These are phyloP conservation scores for Odontarrhena argentea DNA, from an alignment of 345 rosid genomes.

Conservation along the genomic window DNA sequence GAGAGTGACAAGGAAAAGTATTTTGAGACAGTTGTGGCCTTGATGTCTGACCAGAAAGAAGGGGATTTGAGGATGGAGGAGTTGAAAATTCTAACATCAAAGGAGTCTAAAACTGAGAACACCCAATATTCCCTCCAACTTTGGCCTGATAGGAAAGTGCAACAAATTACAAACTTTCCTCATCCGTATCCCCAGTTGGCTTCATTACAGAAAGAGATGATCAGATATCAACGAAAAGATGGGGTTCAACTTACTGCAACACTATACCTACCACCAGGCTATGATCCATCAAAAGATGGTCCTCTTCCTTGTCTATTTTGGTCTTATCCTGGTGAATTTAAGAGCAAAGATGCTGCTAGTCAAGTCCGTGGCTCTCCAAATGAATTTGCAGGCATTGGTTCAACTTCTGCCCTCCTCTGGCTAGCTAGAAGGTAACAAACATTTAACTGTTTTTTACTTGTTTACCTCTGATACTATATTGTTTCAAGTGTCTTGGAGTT, in stretches of 20 bases:
- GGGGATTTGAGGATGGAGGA: slow-evolving; percentile 70
- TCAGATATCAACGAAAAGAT: slow-evolving; percentile 91
- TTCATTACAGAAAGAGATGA: slow-evolving; percentile 93
- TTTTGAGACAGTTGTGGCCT: slow-evolving; percentile 82
- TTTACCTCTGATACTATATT: slow-evolving; percentile 12
- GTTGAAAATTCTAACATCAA: slow-evolving; percentile 79
- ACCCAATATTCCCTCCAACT: slow-evolving; percentile 81
- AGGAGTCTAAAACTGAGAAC: slow-evolving; percentile 95
- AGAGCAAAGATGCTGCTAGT: slow-evolving; percentile 99
- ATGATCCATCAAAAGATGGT: slow-evolving; percentile 86
- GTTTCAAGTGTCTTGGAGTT: slow-evolving; percentile 6
- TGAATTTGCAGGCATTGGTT: slow-evolving; percentile 93
- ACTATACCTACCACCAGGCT: slow-evolving; percentile 85
- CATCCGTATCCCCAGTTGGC: slow-evolving; percentile 98
- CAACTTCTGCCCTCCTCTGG: slow-evolving; percentile 97
- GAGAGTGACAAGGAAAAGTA: slow-evolving; percentile 92
- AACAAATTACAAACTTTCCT: slow-evolving; percentile 82
- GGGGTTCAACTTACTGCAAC: slow-evolving; percentile 98
- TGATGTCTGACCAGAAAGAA: slow-evolving; percentile 87
- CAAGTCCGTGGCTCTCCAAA: slow-evolving; percentile 99
- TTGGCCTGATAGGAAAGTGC: slow-evolving; percentile 84
- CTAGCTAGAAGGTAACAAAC: slow-evolving; percentile 82
- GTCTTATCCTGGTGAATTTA: slow-evolving; percentile 99
- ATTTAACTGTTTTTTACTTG: slow-evolving; percentile 17
- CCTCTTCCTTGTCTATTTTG: slow-evolving; percentile 94